Evolutionary conservation across 352 stramenopile genomes (phyloP), one percentile per base, ranked within the genome.

Genomic region (Globisporangium apiculatum): DNA sequence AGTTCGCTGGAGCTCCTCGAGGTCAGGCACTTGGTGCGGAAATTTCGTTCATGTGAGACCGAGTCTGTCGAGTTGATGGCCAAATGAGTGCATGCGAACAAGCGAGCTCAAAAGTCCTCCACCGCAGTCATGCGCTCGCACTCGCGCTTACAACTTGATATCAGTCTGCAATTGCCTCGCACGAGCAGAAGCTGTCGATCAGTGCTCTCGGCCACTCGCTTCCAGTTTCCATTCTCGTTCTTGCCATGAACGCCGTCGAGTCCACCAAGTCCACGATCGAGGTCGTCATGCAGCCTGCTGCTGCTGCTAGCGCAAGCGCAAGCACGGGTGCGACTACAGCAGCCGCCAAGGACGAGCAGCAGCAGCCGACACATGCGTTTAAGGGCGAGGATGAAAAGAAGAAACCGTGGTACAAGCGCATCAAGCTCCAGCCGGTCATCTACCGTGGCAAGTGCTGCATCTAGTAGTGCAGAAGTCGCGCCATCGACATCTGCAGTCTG

Each of bases 371-470:
- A 43, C 40, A 4, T 14, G 40, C 40, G 40, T 12, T 8, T 4
- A 43, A 48, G 10, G 40, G 48, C 37, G 2, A 18, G 35, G 45
- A 42, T 5, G 42, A 57, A 12, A 55, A 51, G 45, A 64, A 59
- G 58, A 64, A 64, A 46, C 53, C 53, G 4, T 59, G 58, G 58
- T 64, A 64, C 58, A 55, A 64, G n/a, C 47, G 58, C 15, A 64
- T 64, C 46, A 64, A 64, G 52, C 58, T 64, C 51, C 58, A 64
- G 46, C 58, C 51, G 11, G 58, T 59, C 8, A 64, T 64, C 58
- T 64, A 64, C 52, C 58, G 58, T 38, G 43, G 46, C 46, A 64
- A 64, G 52, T 64, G 58, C 46, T 35, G 48, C n/a, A 62, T 53
- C 10, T 62, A 49, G 35, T 31, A 14, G 18, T 14, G 14, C 43